Conservation (phyloP, 345 rosid species). For the Anastatica hierochuntica region DNA sequence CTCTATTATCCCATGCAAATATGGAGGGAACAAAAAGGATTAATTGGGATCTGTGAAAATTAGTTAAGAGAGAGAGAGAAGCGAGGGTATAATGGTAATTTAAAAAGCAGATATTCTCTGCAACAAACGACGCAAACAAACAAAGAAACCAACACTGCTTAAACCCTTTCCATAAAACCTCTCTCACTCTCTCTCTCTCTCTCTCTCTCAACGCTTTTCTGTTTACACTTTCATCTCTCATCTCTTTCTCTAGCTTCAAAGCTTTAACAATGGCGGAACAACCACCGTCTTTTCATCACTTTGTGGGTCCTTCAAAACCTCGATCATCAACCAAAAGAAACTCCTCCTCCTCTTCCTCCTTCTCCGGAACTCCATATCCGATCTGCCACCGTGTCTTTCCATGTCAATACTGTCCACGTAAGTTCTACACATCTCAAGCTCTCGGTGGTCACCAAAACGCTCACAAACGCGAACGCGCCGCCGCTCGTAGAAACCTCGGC, state of each 20-base stretch:
- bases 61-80: conserved; percentile 13
- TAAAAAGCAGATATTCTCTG: conserved; percentile 11
- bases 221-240: too few relatives aligned
- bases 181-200: too few relatives aligned
- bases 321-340: conserved; percentile 17
- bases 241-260: not conserved
- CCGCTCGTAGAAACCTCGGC: conserved; percentile 47
- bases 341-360: too few relatives aligned
- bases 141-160: conserved; percentile 20
- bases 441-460: conserved; percentile 99
- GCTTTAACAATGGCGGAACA: conserved; percentile 30
- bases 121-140: conserved; percentile 31
- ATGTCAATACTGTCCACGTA: conserved; percentile 87
- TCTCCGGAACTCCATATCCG: conserved; percentile 8
- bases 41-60: conserved; percentile 27
- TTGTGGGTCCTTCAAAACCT: conserved; percentile 12
- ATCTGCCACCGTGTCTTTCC: conserved; percentile 41
- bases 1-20: conserved; percentile 21
- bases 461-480: conserved; percentile 95
- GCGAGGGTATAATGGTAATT: conserved; percentile 5
- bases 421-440: conserved; percentile 98
- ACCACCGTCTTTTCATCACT: conserved; percentile 16
- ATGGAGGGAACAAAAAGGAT: too few relatives aligned
- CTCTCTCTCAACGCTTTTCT: not conserved
- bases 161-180: conserved; percentile 21